Evolutionary conservation across 2,329 filamentous ascomycete species (phyloP), one percentile per base, ranked within the genome.

Genomic region (Aspergillus melleus): DNA sequence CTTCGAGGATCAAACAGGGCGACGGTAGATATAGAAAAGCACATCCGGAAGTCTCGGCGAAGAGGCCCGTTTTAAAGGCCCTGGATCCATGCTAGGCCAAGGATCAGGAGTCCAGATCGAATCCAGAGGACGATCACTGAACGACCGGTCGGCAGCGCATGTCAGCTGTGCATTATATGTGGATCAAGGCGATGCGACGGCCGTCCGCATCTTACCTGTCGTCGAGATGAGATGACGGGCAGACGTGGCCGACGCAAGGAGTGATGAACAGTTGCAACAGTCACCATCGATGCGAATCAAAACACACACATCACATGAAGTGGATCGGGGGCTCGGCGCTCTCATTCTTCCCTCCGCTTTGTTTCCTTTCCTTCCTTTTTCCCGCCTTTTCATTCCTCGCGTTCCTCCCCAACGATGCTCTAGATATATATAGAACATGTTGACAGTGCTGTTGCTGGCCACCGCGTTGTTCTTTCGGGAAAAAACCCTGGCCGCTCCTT

Each of bases 391-490:
- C 36, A n/a, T n/a, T 42, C 14, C 6, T n/a, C 5, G 16, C 14
- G 36, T 6, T 36, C 32, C 14, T 42, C 14, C 36, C 16, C 16
- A n/a, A 8, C 36, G 36, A 42, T 42, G 16, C 36, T 14, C 8
- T n/a, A 16, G 14, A 42, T 42, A 6, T 42, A 42, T 6, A 42
- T 22, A 16, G 44, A 52, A 24, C 11, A 60, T 61, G 59, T 58
- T 52, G 9, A 57, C 55, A 22, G 57, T 61, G 20, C 26, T 61
- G 32, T 12, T 61, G 24, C 51, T 61, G 24, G 59, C 55, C 47
- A n/a, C 46, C n/a, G 56, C 53, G n/a, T 44, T 61, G 22, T 61
- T 58, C 19, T 39, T 52, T 44, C 51, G 56, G 22, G 56, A 58
- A n/a, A 61, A 46, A n/a, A 56, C 55, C 36, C 51, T 54, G n/a